A percentile compares a stretch with the other conserved stretches of the same genome.
phyloP scores from a whole-genome alignment of 768 basidiomycete genomes.

The Boletus fagicola region DNA sequence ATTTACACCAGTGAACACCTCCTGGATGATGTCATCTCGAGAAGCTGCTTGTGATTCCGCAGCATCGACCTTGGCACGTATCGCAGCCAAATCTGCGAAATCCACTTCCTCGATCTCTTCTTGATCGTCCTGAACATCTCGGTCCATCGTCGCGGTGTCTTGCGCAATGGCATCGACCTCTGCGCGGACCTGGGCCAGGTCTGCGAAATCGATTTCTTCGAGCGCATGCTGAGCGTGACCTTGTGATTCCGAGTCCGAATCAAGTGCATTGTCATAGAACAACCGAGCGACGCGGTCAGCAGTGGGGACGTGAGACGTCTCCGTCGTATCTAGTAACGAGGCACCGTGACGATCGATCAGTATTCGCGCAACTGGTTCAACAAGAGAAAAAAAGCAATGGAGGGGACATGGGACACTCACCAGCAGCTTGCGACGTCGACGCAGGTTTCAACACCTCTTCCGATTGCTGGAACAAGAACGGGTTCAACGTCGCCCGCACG shows the following conservation, averaged over 20 bases:
- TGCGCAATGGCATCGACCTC: constrained; percentile 35
- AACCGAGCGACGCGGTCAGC: constrained; percentile 64
- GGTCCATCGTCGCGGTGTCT: not conserved
- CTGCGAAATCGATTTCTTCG: constrained; percentile 66
- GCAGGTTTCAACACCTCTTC: constrained; percentile 61
- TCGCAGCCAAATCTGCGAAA: constrained; percentile 43
- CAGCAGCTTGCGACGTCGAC: constrained; percentile 46
- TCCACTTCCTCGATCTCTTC: constrained; percentile 49
- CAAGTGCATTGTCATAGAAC: constrained; percentile 44
- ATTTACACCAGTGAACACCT: constrained; percentile 40
- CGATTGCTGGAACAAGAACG: constrained; percentile 50
- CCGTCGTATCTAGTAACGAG: constrained; percentile 33
- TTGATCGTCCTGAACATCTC: constrained; percentile 27
- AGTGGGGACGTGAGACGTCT: constrained; percentile 62
- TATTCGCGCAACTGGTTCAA: not conserved
- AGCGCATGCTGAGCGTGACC: constrained; percentile 35
- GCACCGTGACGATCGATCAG: not conserved
- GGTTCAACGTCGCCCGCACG: constrained; percentile 55
- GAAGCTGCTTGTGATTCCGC: not conserved
- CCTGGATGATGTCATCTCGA: constrained; percentile 30
- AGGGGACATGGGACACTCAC: constrained; percentile 28
- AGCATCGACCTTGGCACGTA: constrained; percentile 22
- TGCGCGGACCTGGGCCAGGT: constrained; percentile 48
- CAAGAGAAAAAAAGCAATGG: not conserved
- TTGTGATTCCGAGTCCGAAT: constrained; percentile 32